Conservation (phyloP, 495 filamentous ascomycete species). For the Daldinia concentrica region DNA sequence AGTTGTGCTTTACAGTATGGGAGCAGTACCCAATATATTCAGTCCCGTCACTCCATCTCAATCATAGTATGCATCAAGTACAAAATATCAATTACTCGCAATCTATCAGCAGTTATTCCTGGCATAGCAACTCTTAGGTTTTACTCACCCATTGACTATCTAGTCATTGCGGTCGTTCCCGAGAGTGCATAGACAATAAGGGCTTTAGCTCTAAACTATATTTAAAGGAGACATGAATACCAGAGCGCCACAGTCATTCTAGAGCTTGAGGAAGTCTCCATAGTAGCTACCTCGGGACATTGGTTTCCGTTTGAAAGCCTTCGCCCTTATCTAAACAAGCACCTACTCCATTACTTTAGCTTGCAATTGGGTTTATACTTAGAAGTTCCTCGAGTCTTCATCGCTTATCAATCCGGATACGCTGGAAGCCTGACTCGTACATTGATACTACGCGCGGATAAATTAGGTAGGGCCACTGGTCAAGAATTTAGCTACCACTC, state of each 20-base stretch:
- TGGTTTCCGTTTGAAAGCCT: background rate
- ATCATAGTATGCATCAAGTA: background rate
- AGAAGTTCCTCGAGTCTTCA: background rate
- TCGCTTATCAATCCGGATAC: background rate
- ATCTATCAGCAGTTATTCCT: background rate
- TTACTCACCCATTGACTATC: too few relatives aligned
- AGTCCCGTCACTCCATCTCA: background rate
- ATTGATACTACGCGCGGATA: slow-evolving; percentile 2
- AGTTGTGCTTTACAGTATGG: background rate
- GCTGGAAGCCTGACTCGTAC: slow-evolving; percentile 23
- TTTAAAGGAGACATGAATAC: background rate
- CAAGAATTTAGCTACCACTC: slow-evolving; percentile 3
- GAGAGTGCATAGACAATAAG: background rate
- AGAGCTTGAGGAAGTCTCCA: background rate
- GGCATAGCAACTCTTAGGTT: too few relatives aligned
- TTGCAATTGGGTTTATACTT: background rate
- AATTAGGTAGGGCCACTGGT: too few relatives aligned
- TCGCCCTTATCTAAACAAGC: background rate
- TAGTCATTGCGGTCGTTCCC: background rate
- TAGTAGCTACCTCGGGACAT: background rate
- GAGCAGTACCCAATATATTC: background rate
- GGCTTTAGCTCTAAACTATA: background rate
- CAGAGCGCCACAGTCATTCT: background rate
- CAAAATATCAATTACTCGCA: background rate
- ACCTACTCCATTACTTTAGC: background rate